Conservation (phyloP, 352 stramenopile genomes). For the Phytophthora hybrid region DNA sequence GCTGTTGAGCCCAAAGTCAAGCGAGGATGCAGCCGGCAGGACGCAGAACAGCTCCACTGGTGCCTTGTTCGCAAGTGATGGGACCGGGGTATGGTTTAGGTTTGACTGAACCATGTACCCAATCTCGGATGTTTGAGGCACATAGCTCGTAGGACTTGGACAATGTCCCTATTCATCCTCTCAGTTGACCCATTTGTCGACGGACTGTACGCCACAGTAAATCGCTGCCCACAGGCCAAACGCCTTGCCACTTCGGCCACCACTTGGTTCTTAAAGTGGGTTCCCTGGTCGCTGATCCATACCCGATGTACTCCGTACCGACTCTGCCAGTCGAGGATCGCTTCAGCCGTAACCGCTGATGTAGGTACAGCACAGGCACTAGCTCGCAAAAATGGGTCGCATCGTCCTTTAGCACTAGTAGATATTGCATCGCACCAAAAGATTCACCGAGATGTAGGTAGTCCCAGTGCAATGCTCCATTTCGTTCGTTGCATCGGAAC, state of each 20-base stretch:
- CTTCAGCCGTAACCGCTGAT: conserved; percentile 15
- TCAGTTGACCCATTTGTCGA: conserved; percentile 47
- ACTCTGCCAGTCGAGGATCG: conserved; percentile 38
- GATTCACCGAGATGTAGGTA: conserved; percentile 38
- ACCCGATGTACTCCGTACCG: conserved; percentile 32
- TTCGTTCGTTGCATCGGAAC: conserved; percentile 23
- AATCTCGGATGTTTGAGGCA: conserved; percentile 22
- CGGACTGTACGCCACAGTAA: conserved; percentile 33
- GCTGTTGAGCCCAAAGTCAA: conserved; percentile 10
- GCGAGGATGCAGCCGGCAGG: background rate
- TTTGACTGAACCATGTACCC: conserved; percentile 28
- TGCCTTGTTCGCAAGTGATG: conserved; percentile 27
- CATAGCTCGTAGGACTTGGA: conserved; percentile 29
- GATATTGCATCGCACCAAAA: conserved; percentile 25
- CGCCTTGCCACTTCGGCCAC: conserved; percentile 21
- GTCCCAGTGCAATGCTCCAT: conserved; percentile 45
- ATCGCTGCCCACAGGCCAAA: conserved; percentile 16
- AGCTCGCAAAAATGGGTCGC: conserved; percentile 36
- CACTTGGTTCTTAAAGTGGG: conserved; percentile 47
- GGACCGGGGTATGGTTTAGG: conserved; percentile 42
- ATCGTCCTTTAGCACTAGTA: conserved; percentile 46
- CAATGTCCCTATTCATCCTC: conserved; percentile 40
- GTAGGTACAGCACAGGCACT: conserved; percentile 19
- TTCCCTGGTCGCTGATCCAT: conserved; percentile 40
- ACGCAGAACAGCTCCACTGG: conserved; percentile 39